Conservation (phyloP, 2,329 filamentous ascomycete genomes). For the Chaetomium olivaceum region DNA sequence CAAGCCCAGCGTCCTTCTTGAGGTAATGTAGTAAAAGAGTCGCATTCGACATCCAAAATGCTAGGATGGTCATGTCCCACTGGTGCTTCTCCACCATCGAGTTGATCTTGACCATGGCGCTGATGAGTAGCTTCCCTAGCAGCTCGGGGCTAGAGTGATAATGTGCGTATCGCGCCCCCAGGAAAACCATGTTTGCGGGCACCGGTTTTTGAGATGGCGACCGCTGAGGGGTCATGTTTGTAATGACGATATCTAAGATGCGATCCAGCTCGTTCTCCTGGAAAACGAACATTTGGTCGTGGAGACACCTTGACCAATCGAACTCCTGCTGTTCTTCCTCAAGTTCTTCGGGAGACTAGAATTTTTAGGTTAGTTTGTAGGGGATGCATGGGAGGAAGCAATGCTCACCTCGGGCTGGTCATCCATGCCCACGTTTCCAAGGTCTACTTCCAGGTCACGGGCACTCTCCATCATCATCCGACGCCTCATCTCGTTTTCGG, state of each 20-base stretch:
- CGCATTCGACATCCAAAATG: constrained; percentile 98
- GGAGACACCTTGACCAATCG: constrained; percentile 88
- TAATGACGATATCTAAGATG: constrained; percentile 94
- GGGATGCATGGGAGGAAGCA: background rate
- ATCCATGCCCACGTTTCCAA: constrained; percentile 93
- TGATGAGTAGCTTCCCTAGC: constrained; percentile 74
- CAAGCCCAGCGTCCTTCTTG: constrained; percentile 85
- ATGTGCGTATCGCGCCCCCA: constrained; percentile 92
- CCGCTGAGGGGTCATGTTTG: constrained; percentile 94
- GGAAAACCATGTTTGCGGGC: constrained; percentile 93
- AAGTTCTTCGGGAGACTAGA: constrained; percentile 71
- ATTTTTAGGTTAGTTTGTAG: constrained; percentile 33
- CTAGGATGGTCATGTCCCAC: constrained; percentile 99
- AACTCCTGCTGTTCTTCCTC: constrained; percentile 92
- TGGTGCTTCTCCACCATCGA: constrained; percentile 92
- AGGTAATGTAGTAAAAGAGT: constrained; percentile 94
- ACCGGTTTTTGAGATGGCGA: constrained; percentile 97
- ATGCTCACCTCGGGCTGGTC: constrained; percentile 79
- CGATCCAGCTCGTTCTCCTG: constrained; percentile 89
- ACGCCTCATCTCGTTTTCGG: constrained; percentile 90
- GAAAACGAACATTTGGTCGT: constrained; percentile 99
- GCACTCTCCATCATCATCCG: constrained; percentile 99
- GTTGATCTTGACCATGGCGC: constrained; percentile 95
- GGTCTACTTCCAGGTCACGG: constrained; percentile 90
- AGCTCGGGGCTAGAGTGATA: constrained; percentile 91